Base-by-base conservation (phyloP, 2,329 filamentous ascomycete genomes). In the Monilinia polystroma region DNA sequence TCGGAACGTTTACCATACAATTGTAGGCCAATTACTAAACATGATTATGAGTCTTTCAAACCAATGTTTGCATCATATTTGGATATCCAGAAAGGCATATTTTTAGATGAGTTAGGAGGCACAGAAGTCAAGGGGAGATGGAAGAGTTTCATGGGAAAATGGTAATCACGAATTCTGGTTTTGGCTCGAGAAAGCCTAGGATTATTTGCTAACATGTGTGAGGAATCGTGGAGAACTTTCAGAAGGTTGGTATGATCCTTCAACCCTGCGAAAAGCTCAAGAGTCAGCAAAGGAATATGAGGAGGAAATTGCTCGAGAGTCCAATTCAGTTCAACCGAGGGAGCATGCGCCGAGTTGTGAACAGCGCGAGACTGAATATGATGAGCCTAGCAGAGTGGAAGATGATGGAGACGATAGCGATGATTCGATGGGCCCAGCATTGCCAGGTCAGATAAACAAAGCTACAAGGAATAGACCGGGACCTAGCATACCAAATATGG, bases 91-190 rank as follows among this genome's bases (percentile, higher is more conserved):
- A 97, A 97, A 79, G 83, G 87, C 51, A 83, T 90, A 52, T 80
- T 89, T 64, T 80, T 96, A 1, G 82, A 87, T 23, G 83, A 85
- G 12, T 81, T 98, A 71, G 84, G 87, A 66, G 88, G 92, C 70
- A 84, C 85, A n/a, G 93, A 97, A 76, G 79, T 88, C 0, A 89
- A 84, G 70, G 93, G 93, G 1, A 82, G 94, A 66, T 99, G 94
- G 93, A 97, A 97, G 83, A 94, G 92, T 76, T 99, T 98, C 74
- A 77, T 94, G 16, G 83, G 85, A 4, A 94, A 93, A 82, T 99
- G 95, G 94, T 90, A 83, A 78, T 81, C 70, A 69, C 52, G 47
- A 56, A 43, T 68, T 67, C 43, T 67, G 51, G 64, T 57, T 57
- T 35, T 23, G 51, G 29, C 23, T 38, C 32, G 14, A 41, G 59